These are phyloP conservation scores for Chaetomium fimeti DNA, from an alignment of 495 filamentous ascomycete genomes.

Conservation along the genomic window DNA sequence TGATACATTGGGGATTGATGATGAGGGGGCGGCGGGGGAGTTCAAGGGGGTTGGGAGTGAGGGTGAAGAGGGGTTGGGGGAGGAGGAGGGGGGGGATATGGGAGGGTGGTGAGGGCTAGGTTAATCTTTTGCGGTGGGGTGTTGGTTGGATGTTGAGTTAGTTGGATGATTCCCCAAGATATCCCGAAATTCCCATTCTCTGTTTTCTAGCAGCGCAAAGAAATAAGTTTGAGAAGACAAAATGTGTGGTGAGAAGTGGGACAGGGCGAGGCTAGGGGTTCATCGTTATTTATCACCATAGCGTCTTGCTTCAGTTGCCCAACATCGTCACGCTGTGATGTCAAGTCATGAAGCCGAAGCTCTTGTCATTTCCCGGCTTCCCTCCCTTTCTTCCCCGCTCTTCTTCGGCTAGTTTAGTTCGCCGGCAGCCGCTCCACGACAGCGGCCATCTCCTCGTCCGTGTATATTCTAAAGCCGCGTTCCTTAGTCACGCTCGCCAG, in stretches of 20 bases:
- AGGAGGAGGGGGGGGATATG: not conserved
- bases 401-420: slow-evolving; percentile 37
- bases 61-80: not conserved
- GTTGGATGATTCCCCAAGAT: slow-evolving; percentile 6
- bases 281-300: not conserved
- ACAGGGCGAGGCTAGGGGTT: not conserved
- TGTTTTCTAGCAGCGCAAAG: not conserved
- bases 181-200: not conserved
- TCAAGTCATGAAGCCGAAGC: not conserved
- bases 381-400: slow-evolving; percentile 3
- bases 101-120: no score
- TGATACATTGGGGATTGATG: slow-evolving; percentile 46
- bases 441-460: slow-evolving; percentile 89
- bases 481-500: slow-evolving; percentile 96
- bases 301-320: not conserved
- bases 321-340: not conserved
- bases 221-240: not conserved
- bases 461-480: slow-evolving; percentile 96
- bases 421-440: slow-evolving; percentile 74
- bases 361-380: not conserved
- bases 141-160: not conserved
- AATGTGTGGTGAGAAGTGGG: not conserved
- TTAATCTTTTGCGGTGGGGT: no score
- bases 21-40: slow-evolving; percentile 22
- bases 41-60: slow-evolving; percentile 10